These are phyloP conservation scores for Fusarium bactridioides DNA, from an alignment of 2,329 filamentous ascomycete genomes.

Conservation along the genomic window DNA sequence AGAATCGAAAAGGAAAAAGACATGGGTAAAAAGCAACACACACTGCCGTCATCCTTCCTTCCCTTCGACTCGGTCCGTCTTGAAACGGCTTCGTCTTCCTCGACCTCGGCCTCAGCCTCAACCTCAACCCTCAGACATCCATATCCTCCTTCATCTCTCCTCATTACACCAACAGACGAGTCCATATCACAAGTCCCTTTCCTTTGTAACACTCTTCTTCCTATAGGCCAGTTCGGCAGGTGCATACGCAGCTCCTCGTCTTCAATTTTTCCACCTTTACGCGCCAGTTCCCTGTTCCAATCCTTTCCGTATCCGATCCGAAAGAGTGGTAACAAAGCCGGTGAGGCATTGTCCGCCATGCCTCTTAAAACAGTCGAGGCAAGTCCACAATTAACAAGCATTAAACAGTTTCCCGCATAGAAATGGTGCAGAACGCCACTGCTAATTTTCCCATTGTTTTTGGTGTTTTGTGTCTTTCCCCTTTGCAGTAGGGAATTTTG, in stretches of 20 bases:
- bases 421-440: slow-evolving; percentile 30
- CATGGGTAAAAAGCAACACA: slow-evolving; percentile 27
- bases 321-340: slow-evolving; percentile 31
- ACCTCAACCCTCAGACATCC: not conserved
- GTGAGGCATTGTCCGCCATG: slow-evolving; percentile 18
- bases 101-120: slow-evolving; percentile 3
- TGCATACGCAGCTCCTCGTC: slow-evolving; percentile 12
- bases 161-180: slow-evolving; percentile 28
- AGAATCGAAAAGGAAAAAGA: slow-evolving; percentile 15
- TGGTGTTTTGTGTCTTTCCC: slow-evolving; percentile 25
- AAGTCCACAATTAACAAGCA: slow-evolving; percentile 20
- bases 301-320: slow-evolving; percentile 29
- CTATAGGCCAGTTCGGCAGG: not conserved
- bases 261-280: slow-evolving; percentile 28
- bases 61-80: slow-evolving; percentile 20
- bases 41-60: slow-evolving; percentile 26
- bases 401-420: slow-evolving; percentile 39
- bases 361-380: slow-evolving; percentile 24
- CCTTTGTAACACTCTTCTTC: slow-evolving; percentile 3
- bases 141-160: slow-evolving; percentile 19
- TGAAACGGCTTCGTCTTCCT: slow-evolving; percentile 18
- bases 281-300: slow-evolving; percentile 24
- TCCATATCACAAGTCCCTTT: not conserved
- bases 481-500: not conserved
- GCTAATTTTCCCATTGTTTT: slow-evolving; percentile 27